Base-by-base conservation (phyloP, 2,329 filamentous ascomycete species). In the Penicillium oxalicum region DNA sequence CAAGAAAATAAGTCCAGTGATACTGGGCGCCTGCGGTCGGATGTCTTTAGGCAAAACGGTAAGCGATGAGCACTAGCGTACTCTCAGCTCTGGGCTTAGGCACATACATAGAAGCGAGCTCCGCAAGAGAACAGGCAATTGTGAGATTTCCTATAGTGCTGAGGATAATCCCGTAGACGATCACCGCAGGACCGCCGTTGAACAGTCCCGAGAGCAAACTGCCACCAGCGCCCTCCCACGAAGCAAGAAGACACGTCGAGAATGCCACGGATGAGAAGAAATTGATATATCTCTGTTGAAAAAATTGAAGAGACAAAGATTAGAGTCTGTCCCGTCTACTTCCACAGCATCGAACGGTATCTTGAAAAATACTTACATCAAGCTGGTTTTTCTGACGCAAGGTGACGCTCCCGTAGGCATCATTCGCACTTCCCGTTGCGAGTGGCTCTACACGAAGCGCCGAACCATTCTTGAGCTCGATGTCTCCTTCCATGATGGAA, bases 201-300 rank as follows among this genome's bases (percentile, higher is more conserved):
- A 54, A 49, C 0, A 67, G 51, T 3, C 63, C 63, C 9, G 61
- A 41, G 4, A 51, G 48, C 18, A 62, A 39, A 43, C 59, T 57
- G 26, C 53, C 61, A 39, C 60, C 59, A 3, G 56, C 47, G 3
- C 56, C 53, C 53, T 71, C 69, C 70, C 70, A 72, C 13, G 69
- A 68, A 13, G 66, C 64, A 45, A 69, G 66, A 24, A 69, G 55
- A 2, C 66, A 66, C 18, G 62, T 61, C 5, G 68, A 69, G 33
- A 71, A 70, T 12, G 67, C 67, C 9, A 70, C 53, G 0, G 64
- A 66, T 3, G 68, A 66, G 45, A 70, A 56, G 37, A 68, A 66
- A 5, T 58, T 57, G 44, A 66, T 65, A 42, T 63, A 57, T 47
- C 51, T 50, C 56, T 53, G 34, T 27, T 46, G 13, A 2, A 18